Evolutionary conservation across 176 grass and related monocot genomes (phyloP).

Genomic region (Rhynchospora pubera): DNA sequence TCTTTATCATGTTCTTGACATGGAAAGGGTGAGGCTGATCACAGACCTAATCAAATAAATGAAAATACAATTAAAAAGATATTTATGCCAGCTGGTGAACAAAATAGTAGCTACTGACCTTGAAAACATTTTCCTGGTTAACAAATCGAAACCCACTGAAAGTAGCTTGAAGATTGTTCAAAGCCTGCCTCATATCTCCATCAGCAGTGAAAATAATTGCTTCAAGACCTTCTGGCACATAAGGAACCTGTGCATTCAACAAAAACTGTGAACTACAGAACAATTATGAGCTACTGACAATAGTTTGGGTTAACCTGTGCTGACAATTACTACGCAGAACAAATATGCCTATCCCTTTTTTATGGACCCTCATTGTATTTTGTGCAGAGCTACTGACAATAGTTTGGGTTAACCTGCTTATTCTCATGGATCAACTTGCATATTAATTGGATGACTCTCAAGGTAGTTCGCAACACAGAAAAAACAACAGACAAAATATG

Average conservation of each 20-base stretch:
- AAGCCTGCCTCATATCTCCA: conserved; percentile 95
- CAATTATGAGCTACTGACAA: neutral
- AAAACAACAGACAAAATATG: neutral
- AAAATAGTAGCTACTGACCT: conserved; percentile 28
- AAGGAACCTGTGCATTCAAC: conserved; percentile 51
- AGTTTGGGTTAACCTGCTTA: neutral
- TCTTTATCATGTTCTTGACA: conserved; percentile 88
- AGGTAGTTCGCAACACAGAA: neutral
- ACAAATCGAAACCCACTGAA: conserved; percentile 83
- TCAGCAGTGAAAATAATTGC: conserved; percentile 98
- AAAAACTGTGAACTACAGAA: neutral
- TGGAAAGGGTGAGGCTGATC: conserved; percentile 92
- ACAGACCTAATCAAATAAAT: conserved; percentile 44
- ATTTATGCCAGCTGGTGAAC: neutral
- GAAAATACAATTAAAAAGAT: neutral
- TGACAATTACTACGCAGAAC: neutral
- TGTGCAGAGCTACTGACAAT: neutral
- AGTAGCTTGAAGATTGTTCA: conserved; percentile 96
- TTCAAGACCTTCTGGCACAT: conserved; percentile 85
- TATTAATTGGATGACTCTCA: too few species aligned
- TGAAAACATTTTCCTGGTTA: conserved; percentile 95
- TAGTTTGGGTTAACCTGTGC: too few species aligned
- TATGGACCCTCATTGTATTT: conserved; percentile 6
- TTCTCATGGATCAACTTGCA: neutral
- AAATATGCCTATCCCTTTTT: neutral